Evolutionary conservation across 306 rosid species (phyloP), one percentile per base, ranked within the genome.

Genomic region (Nissolia schottii): DNA sequence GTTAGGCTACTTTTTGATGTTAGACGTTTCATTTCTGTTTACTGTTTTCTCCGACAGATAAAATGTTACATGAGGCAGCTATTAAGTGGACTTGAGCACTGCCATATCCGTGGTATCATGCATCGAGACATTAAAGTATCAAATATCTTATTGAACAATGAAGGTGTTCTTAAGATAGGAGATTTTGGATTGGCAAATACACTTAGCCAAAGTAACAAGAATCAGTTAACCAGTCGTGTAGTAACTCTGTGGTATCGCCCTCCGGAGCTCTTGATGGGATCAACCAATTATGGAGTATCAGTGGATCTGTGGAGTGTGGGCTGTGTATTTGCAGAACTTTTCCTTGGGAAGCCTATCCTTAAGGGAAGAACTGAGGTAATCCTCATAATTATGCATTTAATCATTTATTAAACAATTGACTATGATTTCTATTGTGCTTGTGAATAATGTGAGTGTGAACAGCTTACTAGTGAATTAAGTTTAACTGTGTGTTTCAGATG

Each of bases 171-270:
- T 40, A 95, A 91, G 87, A 76, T 95, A 68, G 97, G 83, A 46
- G 99, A 95, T 89, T 95, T 95, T 74, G 99, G 99, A 73, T 83
- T 95, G 77, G 99, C 99, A 51, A 92, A 95, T 71, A 77, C 85
- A 51, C 34, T 88, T 25, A 84, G 77, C 80, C 27, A 88, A 9
- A 86, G 59, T 80, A 83, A 74, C 77, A 92, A 80, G 76, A 90
- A 87, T 18, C 87, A 73, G 0, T 73, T 95, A 55, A 95, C 99
- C 11, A 95, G 99, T 61, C 93, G 99, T 13, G 99, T 95, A 27
- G 96, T 95, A 56, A 95, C 99, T 3, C 65, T 95, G 40, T 95
- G 99, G 99, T 95, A 95, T 72, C 99, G 99, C 35, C 99, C 99
- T 31, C 99, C 99, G 0, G 99, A 95, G 55, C 96, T 95, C 70